phyloP scores from a whole-genome alignment of 768 basidiomycete genomes.

The Mrakia gelida region DNA sequence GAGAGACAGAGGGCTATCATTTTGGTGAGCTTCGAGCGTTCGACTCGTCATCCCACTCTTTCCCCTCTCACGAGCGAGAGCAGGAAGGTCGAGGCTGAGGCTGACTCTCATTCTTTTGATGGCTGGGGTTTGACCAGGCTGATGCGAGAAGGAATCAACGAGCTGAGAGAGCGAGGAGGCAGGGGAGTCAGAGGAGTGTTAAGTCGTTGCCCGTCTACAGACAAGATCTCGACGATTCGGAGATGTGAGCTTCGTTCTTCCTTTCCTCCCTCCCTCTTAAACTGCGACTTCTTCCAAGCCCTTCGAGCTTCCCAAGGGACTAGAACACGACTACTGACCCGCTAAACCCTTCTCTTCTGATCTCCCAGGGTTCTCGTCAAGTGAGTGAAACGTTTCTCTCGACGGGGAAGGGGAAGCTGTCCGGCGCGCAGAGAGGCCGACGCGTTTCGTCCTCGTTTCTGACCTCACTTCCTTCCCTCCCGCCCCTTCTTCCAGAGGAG shows the following conservation, averaged over 20 bases:
- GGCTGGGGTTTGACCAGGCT: neutral
- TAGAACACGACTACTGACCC: no score
- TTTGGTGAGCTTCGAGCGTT: neutral
- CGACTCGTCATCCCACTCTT: neutral
- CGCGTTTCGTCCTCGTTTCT: neutral
- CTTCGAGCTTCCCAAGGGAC: neutral
- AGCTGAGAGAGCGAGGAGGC: constrained; percentile 5
- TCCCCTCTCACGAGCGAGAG: neutral
- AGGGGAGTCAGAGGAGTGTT: constrained; percentile 9
- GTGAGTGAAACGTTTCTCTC: neutral
- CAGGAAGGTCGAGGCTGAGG: neutral
- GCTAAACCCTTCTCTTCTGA: no score
- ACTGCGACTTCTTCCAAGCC: neutral
- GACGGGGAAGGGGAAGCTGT: neutral
- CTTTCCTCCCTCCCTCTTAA: neutral
- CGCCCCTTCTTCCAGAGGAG: neutral
- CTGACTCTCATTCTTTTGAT: neutral
- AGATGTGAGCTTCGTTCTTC: neutral
- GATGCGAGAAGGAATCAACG: constrained; percentile 16
- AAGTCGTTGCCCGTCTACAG: constrained; percentile 8
- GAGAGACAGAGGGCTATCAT: constrained; percentile 5
- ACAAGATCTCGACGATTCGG: neutral
- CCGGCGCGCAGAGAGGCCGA: neutral
- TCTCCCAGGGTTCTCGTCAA: constrained; percentile 14
- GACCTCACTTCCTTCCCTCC: no score